Percentiles rank a stretch among this genome's conserved stretches.
These are phyloP conservation scores for Suillus paluster DNA, from an alignment of 768 basidiomycete genomes.

Conservation along the genomic window DNA sequence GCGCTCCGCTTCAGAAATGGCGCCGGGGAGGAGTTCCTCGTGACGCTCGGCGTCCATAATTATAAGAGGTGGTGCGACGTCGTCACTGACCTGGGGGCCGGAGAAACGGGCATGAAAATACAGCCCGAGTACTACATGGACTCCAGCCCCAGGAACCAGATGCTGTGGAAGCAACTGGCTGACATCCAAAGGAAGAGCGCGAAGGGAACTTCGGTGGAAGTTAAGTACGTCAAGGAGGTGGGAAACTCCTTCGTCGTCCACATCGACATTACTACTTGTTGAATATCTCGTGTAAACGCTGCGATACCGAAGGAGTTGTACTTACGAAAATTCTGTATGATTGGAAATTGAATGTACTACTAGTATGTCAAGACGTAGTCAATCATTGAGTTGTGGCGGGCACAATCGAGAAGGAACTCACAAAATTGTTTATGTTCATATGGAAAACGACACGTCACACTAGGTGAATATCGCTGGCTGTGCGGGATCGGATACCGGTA, in stretches of 20 bases:
- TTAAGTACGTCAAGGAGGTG: background rate
- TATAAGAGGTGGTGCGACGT: conserved; percentile 46
- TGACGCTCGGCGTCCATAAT: conserved; percentile 45
- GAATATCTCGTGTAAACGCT: background rate
- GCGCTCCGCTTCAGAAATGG: conserved; percentile 36
- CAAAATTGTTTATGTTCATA: too few relatives aligned
- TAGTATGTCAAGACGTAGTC: background rate
- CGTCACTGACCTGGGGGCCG: conserved; percentile 35
- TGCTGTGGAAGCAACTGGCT: background rate
- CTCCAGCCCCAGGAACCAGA: background rate
- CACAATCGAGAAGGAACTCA: background rate
- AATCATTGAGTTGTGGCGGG: background rate
- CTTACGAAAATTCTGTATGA: background rate
- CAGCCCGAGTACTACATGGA: conserved; percentile 14
- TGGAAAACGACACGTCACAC: too few relatives aligned
- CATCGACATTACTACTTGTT: background rate
- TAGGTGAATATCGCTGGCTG: too few relatives aligned
- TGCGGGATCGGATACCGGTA: too few relatives aligned
- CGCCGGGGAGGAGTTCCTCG: conserved; percentile 35
- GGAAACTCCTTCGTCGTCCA: background rate
- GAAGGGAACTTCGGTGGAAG: background rate
- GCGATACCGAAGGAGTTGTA: background rate
- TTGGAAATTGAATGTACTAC: background rate
- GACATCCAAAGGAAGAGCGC: background rate
- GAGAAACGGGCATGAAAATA: conserved; percentile 29